Conservation (phyloP, 2,329 filamentous ascomycete species). For the Aspergillus tubingensis region DNA sequence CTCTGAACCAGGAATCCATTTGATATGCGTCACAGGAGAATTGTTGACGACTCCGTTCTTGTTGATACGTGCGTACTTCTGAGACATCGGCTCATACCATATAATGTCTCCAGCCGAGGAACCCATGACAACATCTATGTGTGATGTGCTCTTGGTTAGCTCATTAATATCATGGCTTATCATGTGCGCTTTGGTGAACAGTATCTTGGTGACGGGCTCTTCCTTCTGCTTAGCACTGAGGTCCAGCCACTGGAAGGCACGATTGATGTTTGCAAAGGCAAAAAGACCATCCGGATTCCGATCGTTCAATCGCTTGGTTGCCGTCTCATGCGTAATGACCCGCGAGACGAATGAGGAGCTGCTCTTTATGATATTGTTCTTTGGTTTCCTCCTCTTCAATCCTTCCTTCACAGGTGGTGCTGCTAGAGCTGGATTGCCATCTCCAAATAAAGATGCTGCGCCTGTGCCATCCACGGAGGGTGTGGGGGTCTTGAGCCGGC, state of each 20-base stretch:
- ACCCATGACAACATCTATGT: slow-evolving; percentile 91
- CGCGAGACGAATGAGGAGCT: slow-evolving; percentile 98
- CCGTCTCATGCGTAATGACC: slow-evolving; percentile 83
- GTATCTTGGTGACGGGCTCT: slow-evolving; percentile 90
- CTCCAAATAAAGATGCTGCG: slow-evolving; percentile 71
- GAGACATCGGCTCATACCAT: slow-evolving; percentile 96
- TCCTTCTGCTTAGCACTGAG: slow-evolving; percentile 69
- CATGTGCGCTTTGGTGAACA: slow-evolving; percentile 95
- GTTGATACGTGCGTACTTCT: slow-evolving; percentile 92
- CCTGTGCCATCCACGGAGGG: slow-evolving; percentile 52
- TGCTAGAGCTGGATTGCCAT: slow-evolving; percentile 75
- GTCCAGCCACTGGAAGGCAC: slow-evolving; percentile 95
- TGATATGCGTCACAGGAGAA: slow-evolving; percentile 81
- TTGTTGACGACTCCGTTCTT: slow-evolving; percentile 93
- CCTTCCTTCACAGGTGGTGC: slow-evolving; percentile 65
- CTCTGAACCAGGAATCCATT: slow-evolving; percentile 93
- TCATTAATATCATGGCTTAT: slow-evolving; percentile 91
- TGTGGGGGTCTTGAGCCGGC: slow-evolving; percentile 50
- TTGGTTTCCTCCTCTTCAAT: slow-evolving; percentile 83
- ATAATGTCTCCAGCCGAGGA: slow-evolving; percentile 97
- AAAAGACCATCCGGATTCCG: slow-evolving; percentile 77
- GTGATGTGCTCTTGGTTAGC: slow-evolving; percentile 73
- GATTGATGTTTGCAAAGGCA: slow-evolving; percentile 92
- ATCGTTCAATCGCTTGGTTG: slow-evolving; percentile 78
- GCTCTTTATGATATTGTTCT: slow-evolving; percentile 97